Conservation (phyloP, 1,139 yeast genomes). For the Zygosaccharomyces sapae region DNA sequence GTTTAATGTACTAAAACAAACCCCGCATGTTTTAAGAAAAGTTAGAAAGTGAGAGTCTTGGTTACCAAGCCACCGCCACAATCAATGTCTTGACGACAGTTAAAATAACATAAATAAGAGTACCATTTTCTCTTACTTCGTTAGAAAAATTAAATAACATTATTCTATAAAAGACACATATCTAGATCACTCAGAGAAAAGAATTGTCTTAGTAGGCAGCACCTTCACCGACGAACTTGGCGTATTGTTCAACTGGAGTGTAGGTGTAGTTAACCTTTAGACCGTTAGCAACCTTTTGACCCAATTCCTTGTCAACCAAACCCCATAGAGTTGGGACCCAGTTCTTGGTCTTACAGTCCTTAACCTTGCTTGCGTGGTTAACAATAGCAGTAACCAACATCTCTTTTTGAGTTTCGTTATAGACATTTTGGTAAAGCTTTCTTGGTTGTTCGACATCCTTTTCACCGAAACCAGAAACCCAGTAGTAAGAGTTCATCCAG, state of each 20-base stretch:
- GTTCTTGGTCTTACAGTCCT: constrained; percentile 35
- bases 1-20: too few species aligned
- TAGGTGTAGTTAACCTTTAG: constrained; percentile 30
- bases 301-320: constrained; percentile 38
- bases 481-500: constrained; percentile 32
- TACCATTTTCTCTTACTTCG: too few species aligned
- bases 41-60: too few species aligned
- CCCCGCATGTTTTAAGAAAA: too few species aligned
- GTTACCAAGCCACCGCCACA: too few species aligned
- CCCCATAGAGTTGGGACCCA: constrained; percentile 44
- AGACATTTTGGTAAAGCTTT: constrained; percentile 41
- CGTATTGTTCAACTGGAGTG: neutral
- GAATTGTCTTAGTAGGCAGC: neutral
- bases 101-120: too few species aligned
- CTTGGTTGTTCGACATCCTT: constrained; percentile 47
- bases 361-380: constrained; percentile 40
- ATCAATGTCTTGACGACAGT: too few species aligned
- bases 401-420: constrained; percentile 34
- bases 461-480: constrained; percentile 42
- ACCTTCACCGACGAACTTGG: neutral
- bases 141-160: too few species aligned
- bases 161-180: too few species aligned
- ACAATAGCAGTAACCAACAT: constrained; percentile 40
- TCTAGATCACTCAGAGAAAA: too few species aligned
- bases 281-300: constrained; percentile 39